Base-by-base conservation (phyloP, 2,329 filamentous ascomycete genomes). In the Magnaporthiopsis incrustans region DNA sequence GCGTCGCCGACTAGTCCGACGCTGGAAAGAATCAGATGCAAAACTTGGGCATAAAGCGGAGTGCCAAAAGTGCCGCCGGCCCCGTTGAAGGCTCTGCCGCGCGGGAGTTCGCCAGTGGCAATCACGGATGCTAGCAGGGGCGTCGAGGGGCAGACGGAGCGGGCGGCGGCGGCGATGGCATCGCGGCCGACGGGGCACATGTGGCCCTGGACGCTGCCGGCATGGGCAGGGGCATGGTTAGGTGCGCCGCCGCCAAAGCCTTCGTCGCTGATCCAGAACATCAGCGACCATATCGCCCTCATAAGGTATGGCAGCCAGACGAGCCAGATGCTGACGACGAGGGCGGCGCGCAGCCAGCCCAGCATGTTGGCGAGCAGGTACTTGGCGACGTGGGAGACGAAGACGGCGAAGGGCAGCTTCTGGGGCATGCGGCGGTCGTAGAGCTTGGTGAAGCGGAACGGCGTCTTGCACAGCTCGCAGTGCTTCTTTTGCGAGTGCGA, bases 401-500 rank as follows among this genome's bases (percentile, higher is more conserved):
- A 97, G 67, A 99, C 82, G 60, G 89, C 84, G 57, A 88, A 83
- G 0, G 96, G 95, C 18, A 99, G 83, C 15, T 85, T 86, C 67
- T 86, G 85, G 1, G 95, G 96, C 95, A 99, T 99, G 72, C 93
- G 85, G 4, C 92, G 92, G 67, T 93, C 88, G 79, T 99, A 99
- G 56, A 99, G 85, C 77, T 99, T 99, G 63, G 95, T 99, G 80
- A 99, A 99, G 66, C 92, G 90, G 73, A 98, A 99, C 0, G 93
- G 89, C 2, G 95, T 99, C 80, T 99, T 99, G 86, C 95, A 99
- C 50, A 99, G 87, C 79, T 99, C 95, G 82, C 96, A 99, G 80
- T 99, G 91, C 77, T 98, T 98, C 85, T 99, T 99, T 75, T 99
- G 93, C 1, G 95, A 98, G 76, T 99, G 96, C 61, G 92, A 94